Evolutionary conservation across 176 grass and related monocot species (phyloP).

Genomic region (Hordeum marinum): DNA sequence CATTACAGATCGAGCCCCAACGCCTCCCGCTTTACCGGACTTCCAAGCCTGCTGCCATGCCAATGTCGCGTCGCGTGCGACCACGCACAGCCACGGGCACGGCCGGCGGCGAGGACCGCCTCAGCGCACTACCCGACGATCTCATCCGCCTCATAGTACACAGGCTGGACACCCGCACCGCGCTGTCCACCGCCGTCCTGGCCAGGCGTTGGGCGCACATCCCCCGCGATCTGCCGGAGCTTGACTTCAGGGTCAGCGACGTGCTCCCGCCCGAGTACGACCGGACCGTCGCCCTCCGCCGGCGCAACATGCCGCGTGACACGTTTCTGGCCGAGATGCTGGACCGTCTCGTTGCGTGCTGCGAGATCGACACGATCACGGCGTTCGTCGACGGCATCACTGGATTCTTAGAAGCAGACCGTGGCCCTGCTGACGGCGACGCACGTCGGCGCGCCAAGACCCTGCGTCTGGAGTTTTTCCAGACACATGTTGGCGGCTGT

Average conservation of each 20-base stretch:
- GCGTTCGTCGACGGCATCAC: background rate
- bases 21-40: too few species aligned
- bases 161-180: background rate
- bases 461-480: constrained; percentile 13
- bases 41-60: background rate
- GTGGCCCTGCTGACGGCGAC: too few species aligned
- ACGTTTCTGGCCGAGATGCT: background rate
- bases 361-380: background rate
- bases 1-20: too few species aligned
- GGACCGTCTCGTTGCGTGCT: background rate
- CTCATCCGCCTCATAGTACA: background rate
- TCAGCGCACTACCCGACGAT: background rate
- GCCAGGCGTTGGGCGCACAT: background rate
- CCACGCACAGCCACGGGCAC: too few species aligned
- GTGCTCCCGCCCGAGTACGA: background rate
- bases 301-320: background rate
- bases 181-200: background rate
- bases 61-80: background rate
- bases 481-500: background rate
- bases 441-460: background rate
- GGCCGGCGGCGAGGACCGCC: background rate
- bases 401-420: background rate
- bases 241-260: background rate
- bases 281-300: background rate
- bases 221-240: background rate